Conservation (phyloP, 2,329 filamentous ascomycete species). For the Exophiala sp. region DNA sequence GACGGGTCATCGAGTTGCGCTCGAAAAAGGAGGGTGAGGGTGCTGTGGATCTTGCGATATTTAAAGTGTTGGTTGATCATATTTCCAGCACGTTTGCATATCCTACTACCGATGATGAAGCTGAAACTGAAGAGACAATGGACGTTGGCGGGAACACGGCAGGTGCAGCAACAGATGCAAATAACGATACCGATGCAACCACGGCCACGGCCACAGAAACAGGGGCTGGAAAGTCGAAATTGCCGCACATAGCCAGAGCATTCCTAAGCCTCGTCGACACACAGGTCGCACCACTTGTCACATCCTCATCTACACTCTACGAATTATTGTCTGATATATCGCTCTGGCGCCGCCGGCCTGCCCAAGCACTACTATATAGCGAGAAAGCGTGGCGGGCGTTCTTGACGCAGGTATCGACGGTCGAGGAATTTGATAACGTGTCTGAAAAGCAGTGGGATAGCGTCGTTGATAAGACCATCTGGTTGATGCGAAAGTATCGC, state of each 20-base stretch:
- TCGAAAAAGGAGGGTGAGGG: constrained; percentile 65
- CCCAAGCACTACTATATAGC: constrained; percentile 72
- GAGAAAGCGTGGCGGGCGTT: constrained; percentile 83
- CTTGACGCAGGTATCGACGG: not conserved
- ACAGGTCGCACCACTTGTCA: constrained; percentile 77
- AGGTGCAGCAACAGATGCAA: not conserved
- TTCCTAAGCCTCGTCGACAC: constrained; percentile 72
- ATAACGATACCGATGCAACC: not conserved
- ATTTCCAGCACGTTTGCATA: constrained; percentile 52
- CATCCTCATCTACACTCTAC: constrained; percentile 73
- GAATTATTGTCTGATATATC: constrained; percentile 67
- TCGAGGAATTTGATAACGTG: constrained; percentile 31
- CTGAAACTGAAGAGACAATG: not conserved
- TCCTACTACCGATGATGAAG: constrained; percentile 16
- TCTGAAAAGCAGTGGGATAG: constrained; percentile 64
- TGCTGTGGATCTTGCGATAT: constrained; percentile 71
- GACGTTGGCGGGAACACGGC: not conserved
- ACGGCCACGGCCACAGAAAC: constrained; percentile 17
- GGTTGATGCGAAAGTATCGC: constrained; percentile 78
- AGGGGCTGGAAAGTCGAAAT: constrained; percentile 41
- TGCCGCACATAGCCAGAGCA: constrained; percentile 43
- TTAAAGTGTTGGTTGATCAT: constrained; percentile 70
- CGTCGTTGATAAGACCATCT: constrained; percentile 74
- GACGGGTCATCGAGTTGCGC: constrained; percentile 71
- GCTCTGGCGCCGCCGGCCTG: constrained; percentile 67